Evolutionary conservation across 1,284 basidiomycete genomes (phyloP), one percentile per base, ranked within the genome.

Genomic region (Irpex sp.): DNA sequence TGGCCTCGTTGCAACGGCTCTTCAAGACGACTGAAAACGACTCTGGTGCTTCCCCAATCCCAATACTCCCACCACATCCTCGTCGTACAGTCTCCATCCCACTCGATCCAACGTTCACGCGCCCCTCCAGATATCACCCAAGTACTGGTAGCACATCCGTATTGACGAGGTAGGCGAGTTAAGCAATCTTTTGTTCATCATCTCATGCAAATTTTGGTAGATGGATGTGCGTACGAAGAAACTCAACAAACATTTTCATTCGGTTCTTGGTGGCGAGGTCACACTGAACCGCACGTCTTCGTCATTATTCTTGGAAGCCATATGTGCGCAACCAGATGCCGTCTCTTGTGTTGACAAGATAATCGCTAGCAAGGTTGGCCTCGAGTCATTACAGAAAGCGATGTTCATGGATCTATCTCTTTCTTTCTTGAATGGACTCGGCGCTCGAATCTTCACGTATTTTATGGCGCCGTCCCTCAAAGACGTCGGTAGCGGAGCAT

Each of bases 341-440:
- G 70, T 72, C 0, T 59, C 69, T 0, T 83, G 80, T 63, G 65
- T 83, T 57, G 71, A 72, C 67, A 78, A 74, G 31, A 70, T 88
- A 13, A 73, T 78, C 9, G 72, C 68, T 15, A 80, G 77, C 64
- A 64, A 70, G 5, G 54, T 67, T 6, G 85, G 85, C 3, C 71
- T 83, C 19, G 53, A 66, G 3, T 71, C 79, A 8, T 51, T 88
- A 1, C 80, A 81, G 56, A 64, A 67, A 0, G 78, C 81, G 1
- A 79, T 88, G 71, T 76, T 77, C 39, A 75, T 73, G 58, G 77
- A 84, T 63, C 61, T 80, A 5, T 71, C 74, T 1, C 5, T 68
- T 0, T 58, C 65, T 0, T 85, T 83, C 66, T 69, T 86, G 64
- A 86, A 87, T 62, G 79, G 74, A 0, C 71, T 69, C 5, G 79